Base-by-base conservation (phyloP, 106 monocot species). In the Dioscorea alata region DNA sequence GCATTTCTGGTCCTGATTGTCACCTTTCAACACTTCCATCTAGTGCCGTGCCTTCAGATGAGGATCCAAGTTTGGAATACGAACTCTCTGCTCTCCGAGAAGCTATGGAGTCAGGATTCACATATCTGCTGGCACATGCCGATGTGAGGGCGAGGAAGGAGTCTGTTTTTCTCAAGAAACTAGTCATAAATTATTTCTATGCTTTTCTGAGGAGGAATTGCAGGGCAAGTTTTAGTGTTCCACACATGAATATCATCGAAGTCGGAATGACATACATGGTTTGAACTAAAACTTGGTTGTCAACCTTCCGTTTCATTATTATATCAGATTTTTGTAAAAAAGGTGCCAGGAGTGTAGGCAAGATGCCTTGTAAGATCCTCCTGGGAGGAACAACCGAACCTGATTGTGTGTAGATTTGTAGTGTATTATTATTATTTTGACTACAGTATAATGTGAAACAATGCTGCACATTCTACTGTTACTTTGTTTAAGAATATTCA, bases 191-290 rank as follows among this genome's bases (percentile, higher is more conserved):
- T 68, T 94, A 94, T 69, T 90, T 94, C 69, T 94, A 90, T 51
- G 80, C 80, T 53, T 90, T 87, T 63, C 70, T 94, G 59, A 84
- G 82, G 78, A 84, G 87, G 57, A 94, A 94, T 57, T 94, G 90
- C 33, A 68, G 90, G 72, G 93, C 76, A 17, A 88, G 79, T 54
- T 71, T 89, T 71, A 85, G 79, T 51, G 88, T 88, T 49, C 92
- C 92, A 4, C 88, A 88, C 22, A 78, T 76, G 81, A 83, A 92
- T 31, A 88, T 88, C 65, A 88, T 92, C n/a, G 74, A 76, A 4
- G 92, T 88, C 12, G 88, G 85, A 2, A 83, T 92, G 83, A 92
- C 92, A 0, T 92, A 92, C 68, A 88, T 92, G 85, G 92, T 92
- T 33, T 92, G 76, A 84, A 10, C 8, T 22, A 5, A 49, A 42